These are phyloP conservation scores for Tuctoria greenei DNA, from an alignment of 176 grass and related monocot genomes.

Conservation along the genomic window DNA sequence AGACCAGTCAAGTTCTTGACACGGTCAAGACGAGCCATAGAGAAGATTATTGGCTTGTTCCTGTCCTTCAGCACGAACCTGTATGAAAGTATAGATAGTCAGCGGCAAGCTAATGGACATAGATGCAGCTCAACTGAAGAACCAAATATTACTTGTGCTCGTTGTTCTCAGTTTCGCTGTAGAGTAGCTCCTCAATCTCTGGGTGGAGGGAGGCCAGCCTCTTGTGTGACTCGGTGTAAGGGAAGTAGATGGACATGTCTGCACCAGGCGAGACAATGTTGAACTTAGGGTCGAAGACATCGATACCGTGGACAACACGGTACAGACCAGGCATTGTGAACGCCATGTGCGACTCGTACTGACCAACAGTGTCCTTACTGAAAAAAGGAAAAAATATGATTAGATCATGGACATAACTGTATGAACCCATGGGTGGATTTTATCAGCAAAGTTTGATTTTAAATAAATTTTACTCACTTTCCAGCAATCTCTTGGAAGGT, in stretches of 20 bases:
- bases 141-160: slow-evolving; percentile 73
- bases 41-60: slow-evolving; percentile 96
- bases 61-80: slow-evolving; percentile 86
- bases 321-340: slow-evolving; percentile 96
- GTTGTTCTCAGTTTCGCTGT: slow-evolving; percentile 62
- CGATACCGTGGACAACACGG: slow-evolving; percentile 94
- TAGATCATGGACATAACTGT: neutral
- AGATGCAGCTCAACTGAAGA: neutral
- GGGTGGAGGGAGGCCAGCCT: slow-evolving; percentile 91
- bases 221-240: slow-evolving; percentile 72
- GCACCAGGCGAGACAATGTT: slow-evolving; percentile 99
- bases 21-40: slow-evolving; percentile 92
- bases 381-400: slow-evolving; percentile 36
- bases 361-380: slow-evolving; percentile 98
- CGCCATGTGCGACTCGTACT: slow-evolving; percentile 95
- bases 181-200: slow-evolving; percentile 94
- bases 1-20: slow-evolving; percentile 98
- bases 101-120: neutral
- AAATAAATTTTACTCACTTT: slow-evolving; percentile 61
- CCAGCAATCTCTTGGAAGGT: slow-evolving; percentile 99
- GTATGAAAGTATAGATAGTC: slow-evolving; percentile 29
- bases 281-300: slow-evolving; percentile 98
- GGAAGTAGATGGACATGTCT: slow-evolving; percentile 94
- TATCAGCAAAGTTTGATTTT: neutral
- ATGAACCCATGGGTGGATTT: neutral